These are phyloP conservation scores for Samsoniella hepiali DNA, from an alignment of 2,329 filamentous ascomycete species.

Conservation along the genomic window DNA sequence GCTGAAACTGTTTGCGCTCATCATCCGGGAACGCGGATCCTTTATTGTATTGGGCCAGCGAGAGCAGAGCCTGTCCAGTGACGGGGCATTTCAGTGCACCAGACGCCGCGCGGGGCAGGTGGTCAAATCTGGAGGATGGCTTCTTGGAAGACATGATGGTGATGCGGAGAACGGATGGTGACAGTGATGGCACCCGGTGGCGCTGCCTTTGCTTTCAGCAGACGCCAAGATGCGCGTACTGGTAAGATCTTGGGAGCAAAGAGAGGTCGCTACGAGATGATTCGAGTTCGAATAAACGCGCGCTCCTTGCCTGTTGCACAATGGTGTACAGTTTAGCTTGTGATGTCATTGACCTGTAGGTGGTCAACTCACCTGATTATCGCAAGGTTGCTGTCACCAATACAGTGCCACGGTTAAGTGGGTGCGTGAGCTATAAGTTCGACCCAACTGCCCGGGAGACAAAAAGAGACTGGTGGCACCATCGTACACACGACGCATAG, in stretches of 20 bases:
- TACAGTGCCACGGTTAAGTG: too few species aligned
- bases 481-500: too few species aligned
- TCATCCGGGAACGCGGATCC: constrained; percentile 71
- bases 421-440: too few species aligned
- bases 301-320: not conserved
- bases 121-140: not conserved
- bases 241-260: not conserved
- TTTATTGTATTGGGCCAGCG: constrained; percentile 61
- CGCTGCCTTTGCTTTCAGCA: not conserved
- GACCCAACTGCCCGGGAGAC: too few species aligned
- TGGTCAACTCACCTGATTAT: too few species aligned
- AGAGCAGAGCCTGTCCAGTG: not conserved
- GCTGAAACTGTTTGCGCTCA: constrained; percentile 66
- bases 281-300: not conserved
- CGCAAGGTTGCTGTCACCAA: too few species aligned
- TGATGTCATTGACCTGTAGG: too few species aligned
- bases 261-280: not conserved
- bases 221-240: not conserved
- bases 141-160: not conserved
- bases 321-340: too few species aligned
- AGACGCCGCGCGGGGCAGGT: not conserved
- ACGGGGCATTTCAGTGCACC: not conserved
- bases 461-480: too few species aligned
- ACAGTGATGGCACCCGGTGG: not conserved
- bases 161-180: not conserved